These are phyloP conservation scores for Fonsecaea nubica DNA, from an alignment of 2,329 filamentous ascomycete genomes.

Conservation along the genomic window DNA sequence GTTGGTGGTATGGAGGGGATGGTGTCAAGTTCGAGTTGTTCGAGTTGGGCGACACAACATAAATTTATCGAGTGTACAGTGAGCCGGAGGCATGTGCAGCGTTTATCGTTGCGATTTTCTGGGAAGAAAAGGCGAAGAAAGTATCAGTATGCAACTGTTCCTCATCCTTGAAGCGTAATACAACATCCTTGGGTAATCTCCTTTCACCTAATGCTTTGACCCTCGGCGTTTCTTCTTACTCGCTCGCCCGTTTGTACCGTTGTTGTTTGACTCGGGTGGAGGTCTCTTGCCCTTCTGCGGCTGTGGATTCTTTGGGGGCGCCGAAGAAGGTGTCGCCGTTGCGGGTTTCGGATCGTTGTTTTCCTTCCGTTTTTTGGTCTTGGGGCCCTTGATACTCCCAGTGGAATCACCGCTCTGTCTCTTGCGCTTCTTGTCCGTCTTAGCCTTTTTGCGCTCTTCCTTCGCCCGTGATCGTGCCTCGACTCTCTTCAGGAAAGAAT, in stretches of 20 bases:
- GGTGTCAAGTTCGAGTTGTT: constrained; percentile 5
- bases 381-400: constrained; percentile 27
- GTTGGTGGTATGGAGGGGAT: constrained; percentile 1
- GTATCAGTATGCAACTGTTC: not conserved
- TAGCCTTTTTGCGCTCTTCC: constrained; percentile 48
- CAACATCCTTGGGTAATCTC: not conserved
- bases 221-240: constrained; percentile 19
- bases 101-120: not conserved
- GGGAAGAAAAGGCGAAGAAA: not conserved
- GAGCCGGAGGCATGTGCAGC: not conserved
- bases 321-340: not conserved
- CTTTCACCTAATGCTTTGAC: not conserved
- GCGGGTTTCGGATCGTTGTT: constrained; percentile 12
- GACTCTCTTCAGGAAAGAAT: constrained; percentile 48
- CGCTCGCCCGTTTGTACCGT: constrained; percentile 10
- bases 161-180: not conserved
- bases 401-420: constrained; percentile 40
- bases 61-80: not conserved
- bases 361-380: constrained; percentile 34
- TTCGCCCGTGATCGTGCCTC: constrained; percentile 53
- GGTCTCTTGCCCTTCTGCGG: constrained; percentile 22
- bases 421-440: constrained; percentile 50
- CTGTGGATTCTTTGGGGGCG: not conserved
- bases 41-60: constrained; percentile 24
- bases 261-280: constrained; percentile 4